Conservation (phyloP, 1,139 yeast species). For the Pneumocystis canis region DNA sequence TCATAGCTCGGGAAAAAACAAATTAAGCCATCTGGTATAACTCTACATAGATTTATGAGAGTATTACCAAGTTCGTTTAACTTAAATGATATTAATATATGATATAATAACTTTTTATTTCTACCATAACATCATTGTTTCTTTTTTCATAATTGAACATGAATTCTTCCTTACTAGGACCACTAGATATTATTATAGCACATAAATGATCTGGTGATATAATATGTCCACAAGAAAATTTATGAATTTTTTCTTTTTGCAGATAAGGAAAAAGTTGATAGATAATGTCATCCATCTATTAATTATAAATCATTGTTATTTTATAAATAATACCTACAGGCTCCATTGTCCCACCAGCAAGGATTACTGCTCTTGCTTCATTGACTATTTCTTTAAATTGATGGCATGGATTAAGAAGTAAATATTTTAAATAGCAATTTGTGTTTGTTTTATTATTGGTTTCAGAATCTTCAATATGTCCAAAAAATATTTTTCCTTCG, state of each 20-base stretch:
- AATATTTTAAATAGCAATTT: constrained; percentile 39
- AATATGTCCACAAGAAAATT: constrained; percentile 70
- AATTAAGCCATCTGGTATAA: constrained; percentile 62
- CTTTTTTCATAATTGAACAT: constrained; percentile 62
- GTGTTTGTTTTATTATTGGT: constrained; percentile 12
- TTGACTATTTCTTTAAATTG: constrained; percentile 52
- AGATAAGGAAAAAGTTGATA: constrained; percentile 53
- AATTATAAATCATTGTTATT: neutral
- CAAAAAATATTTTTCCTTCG: constrained; percentile 70
- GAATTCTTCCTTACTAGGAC: constrained; percentile 26
- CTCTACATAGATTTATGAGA: constrained; percentile 30
- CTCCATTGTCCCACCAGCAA: constrained; percentile 97
- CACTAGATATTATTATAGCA: constrained; percentile 39
- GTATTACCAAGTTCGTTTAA: constrained; percentile 36
- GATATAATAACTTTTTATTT: constrained; percentile 4
- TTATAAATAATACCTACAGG: constrained; percentile 29
- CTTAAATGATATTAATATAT: constrained; percentile 1
- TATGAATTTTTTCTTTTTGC: constrained; percentile 30
- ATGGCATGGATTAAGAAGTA: constrained; percentile 68
- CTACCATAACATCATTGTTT: constrained; percentile 33
- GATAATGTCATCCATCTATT: constrained; percentile 41
- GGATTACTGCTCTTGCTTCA: constrained; percentile 52
- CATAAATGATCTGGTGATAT: constrained; percentile 56
- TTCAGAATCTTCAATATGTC: constrained; percentile 9
- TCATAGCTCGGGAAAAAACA: constrained; percentile 70